Percentiles rank a stretch among this genome's conserved stretches.
Conservation (phyloP, 805 yeast genomes). For the Teunomyces lycoperdinae region DNA sequence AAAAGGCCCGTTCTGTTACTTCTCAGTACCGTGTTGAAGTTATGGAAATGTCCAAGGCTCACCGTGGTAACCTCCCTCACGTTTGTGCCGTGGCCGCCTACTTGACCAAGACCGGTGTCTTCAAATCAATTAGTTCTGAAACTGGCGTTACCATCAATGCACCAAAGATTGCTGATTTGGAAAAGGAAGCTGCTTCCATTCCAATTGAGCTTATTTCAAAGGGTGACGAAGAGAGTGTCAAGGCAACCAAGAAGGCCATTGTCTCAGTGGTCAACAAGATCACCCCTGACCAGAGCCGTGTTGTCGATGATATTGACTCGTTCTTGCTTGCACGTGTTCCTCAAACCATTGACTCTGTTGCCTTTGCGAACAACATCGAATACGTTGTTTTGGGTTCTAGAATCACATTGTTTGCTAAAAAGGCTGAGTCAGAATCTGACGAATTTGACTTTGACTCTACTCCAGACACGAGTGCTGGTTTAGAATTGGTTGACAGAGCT, state of each 20-base stretch:
- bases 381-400: slow-evolving; percentile 56
- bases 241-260: slow-evolving; percentile 65
- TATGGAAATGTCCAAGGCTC: slow-evolving; percentile 85
- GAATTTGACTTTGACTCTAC: slow-evolving; percentile 53
- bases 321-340: slow-evolving; percentile 52
- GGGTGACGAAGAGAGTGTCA: slow-evolving; percentile 45
- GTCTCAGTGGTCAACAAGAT: slow-evolving; percentile 70
- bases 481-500: slow-evolving; percentile 52
- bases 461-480: slow-evolving; percentile 40
- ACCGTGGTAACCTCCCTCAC: slow-evolving; percentile 73
- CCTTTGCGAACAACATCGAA: slow-evolving; percentile 46
- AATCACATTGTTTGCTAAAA: slow-evolving; percentile 55
- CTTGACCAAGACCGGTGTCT: slow-evolving; percentile 51
- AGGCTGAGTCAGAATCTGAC: slow-evolving; percentile 41
- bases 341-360: slow-evolving; percentile 36
- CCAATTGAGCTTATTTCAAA: slow-evolving; percentile 61
- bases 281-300: slow-evolving; percentile 61
- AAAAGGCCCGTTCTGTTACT: slow-evolving; percentile 57
- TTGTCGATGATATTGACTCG: slow-evolving; percentile 63
- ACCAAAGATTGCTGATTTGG: slow-evolving; percentile 38
- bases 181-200: slow-evolving; percentile 44
- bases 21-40: slow-evolving; percentile 58
- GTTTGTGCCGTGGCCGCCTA: slow-evolving; percentile 72
- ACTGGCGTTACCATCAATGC: slow-evolving; percentile 37
- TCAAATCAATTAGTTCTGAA: slow-evolving; percentile 39